These are phyloP conservation scores for Funneliformis geosporum DNA, from an alignment of 192 early-diverging fungal species.

Conservation along the genomic window DNA sequence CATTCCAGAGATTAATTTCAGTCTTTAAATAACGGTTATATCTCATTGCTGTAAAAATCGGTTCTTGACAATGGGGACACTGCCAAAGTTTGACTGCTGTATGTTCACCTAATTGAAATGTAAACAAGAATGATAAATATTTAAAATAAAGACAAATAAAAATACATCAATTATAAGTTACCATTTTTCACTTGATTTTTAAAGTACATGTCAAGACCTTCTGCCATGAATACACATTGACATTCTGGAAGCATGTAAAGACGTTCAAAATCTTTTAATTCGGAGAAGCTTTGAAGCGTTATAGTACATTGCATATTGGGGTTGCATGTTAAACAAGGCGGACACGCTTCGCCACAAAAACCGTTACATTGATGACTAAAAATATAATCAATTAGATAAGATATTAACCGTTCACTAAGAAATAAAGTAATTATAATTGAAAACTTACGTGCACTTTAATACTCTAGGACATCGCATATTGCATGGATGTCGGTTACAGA, in stretches of 20 bases:
- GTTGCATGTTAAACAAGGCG: background rate
- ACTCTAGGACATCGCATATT: background rate
- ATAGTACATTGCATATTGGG: background rate
- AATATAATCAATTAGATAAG: background rate
- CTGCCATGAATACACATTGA: slow-evolving; percentile 32
- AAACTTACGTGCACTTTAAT: background rate
- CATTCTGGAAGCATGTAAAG: background rate
- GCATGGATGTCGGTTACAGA: background rate
- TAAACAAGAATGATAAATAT: background rate
- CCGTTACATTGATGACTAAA: slow-evolving; percentile 13
- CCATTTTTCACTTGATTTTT: slow-evolving; percentile 30
- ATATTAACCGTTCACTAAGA: no score
- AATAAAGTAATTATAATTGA: background rate
- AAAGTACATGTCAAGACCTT: slow-evolving; percentile 38
- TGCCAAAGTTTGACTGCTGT: slow-evolving; percentile 41
- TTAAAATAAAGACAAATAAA: background rate
- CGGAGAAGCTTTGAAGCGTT: background rate
- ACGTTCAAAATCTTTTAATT: background rate
- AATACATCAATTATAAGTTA: slow-evolving; percentile 26
- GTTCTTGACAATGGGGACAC: slow-evolving; percentile 39
- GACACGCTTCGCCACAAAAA: slow-evolving; percentile 18
- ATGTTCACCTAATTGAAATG: slow-evolving; percentile 30
- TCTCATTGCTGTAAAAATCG: slow-evolving; percentile 34
- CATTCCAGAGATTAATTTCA: slow-evolving; percentile 37
- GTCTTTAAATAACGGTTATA: slow-evolving; percentile 40